These are phyloP conservation scores for Neurospora discreta DNA, from an alignment of 495 filamentous ascomycete genomes.

Conservation along the genomic window DNA sequence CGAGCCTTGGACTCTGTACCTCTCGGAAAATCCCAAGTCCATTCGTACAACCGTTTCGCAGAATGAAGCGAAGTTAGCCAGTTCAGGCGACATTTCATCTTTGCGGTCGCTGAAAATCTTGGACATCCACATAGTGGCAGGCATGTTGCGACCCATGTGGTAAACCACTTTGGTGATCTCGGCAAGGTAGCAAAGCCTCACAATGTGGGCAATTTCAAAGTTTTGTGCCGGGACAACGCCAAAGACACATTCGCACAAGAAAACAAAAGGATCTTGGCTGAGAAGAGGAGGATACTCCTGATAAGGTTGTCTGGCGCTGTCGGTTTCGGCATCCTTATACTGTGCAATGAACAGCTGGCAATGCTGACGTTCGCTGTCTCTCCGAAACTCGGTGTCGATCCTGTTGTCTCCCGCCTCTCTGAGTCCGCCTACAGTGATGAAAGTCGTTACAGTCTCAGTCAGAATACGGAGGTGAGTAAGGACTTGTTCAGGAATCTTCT, in stretches of 20 bases:
- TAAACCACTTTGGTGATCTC: conserved; percentile 74
- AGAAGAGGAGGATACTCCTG: conserved; percentile 57
- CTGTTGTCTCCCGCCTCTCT: conserved; percentile 46
- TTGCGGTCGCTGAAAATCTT: conserved; percentile 21
- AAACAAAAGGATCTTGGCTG: conserved; percentile 69
- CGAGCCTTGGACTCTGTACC: conserved; percentile 1
- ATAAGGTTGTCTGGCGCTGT: conserved; percentile 17
- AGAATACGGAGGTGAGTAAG: conserved; percentile 85
- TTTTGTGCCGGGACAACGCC: conserved; percentile 35
- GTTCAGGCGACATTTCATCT: conserved; percentile 20
- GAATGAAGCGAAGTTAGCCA: conserved; percentile 35
- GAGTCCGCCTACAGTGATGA: conserved; percentile 64
- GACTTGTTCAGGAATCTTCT: conserved; percentile 69
- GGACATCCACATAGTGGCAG: conserved; percentile 26
- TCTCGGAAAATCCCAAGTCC: conserved; percentile 12
- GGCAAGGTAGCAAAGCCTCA: conserved; percentile 83
- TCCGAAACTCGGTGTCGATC: conserved; percentile 55
- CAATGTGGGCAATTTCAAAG: conserved; percentile 68
- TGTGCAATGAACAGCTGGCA: conserved; percentile 60
- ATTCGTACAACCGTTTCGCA: conserved; percentile 24
- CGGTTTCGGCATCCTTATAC: conserved; percentile 30
- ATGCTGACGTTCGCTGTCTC: conserved; percentile 61
- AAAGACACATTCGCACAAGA: conserved; percentile 69
- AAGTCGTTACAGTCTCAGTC: conserved; percentile 78
- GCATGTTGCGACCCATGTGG: conserved; percentile 36